Conservation (phyloP, 2,329 filamentous ascomycete genomes). For the Alternaria ethzedia region DNA sequence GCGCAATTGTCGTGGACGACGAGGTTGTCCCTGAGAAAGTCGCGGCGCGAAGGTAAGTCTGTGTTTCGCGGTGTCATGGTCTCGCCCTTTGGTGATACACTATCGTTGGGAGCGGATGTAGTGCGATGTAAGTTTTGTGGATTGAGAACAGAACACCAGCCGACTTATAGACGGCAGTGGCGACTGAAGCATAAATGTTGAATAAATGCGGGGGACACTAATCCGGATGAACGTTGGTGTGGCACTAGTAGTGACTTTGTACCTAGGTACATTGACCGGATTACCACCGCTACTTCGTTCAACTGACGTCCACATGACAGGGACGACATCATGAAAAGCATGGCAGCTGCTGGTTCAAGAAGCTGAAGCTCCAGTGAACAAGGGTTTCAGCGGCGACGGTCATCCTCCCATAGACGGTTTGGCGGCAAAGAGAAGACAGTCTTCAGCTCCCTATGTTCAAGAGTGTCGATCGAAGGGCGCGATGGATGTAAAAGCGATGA, state of each 20-base stretch:
- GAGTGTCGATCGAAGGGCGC: conserved; percentile 3
- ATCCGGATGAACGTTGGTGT: neutral
- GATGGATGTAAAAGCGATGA: conserved; percentile 35
- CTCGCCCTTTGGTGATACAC: too few species aligned
- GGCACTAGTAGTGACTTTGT: neutral
- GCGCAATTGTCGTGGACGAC: neutral
- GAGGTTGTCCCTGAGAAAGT: neutral
- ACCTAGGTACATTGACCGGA: neutral
- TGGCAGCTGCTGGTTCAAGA: neutral
- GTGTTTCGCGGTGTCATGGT: neutral
- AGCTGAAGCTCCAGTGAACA: neutral
- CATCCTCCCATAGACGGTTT: neutral
- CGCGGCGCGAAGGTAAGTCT: neutral
- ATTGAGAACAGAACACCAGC: neutral
- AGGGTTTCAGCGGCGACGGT: neutral
- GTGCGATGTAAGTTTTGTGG: neutral
- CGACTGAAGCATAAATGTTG: neutral
- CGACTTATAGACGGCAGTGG: neutral
- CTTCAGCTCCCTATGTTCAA: neutral
- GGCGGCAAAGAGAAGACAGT: conserved; percentile 6
- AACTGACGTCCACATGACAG: neutral
- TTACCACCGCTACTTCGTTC: neutral
- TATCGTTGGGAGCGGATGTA: neutral
- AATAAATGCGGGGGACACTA: neutral
- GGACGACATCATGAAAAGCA: neutral